Conservation (phyloP, 2,329 filamentous ascomycete species). For the Calonectria fujianensis region DNA sequence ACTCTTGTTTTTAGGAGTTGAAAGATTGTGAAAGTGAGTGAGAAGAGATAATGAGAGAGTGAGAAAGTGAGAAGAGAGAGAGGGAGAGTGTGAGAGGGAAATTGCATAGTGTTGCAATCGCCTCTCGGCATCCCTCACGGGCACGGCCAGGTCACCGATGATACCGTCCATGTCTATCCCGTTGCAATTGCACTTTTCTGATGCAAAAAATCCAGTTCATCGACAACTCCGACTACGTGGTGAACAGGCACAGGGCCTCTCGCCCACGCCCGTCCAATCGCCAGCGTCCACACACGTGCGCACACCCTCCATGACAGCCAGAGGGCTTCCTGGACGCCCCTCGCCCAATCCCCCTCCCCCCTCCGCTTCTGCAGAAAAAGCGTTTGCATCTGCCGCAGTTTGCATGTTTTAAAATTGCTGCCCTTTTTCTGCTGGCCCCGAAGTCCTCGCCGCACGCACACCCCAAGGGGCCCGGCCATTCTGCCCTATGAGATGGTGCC, state of each 20-base stretch:
- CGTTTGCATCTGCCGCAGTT: slow-evolving; percentile 33
- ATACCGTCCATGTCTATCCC: slow-evolving; percentile 14
- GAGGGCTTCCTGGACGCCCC: slow-evolving; percentile 9
- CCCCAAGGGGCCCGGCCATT: neutral
- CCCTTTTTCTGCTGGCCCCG: slow-evolving; percentile 12
- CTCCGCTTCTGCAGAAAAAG: slow-evolving; percentile 27
- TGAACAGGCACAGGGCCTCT: slow-evolving; percentile 35
- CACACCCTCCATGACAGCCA: slow-evolving; percentile 32
- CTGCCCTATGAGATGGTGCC: slow-evolving; percentile 64
- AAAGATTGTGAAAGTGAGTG: neutral
- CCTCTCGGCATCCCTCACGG: slow-evolving; percentile 6
- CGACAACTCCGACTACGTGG: slow-evolving; percentile 35
- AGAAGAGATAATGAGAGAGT: neutral
- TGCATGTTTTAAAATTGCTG: slow-evolving; percentile 13
- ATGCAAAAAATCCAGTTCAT: slow-evolving; percentile 24
- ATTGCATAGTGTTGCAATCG: slow-evolving; percentile 8
- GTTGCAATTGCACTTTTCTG: slow-evolving; percentile 24
- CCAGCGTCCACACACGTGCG: slow-evolving; percentile 23
- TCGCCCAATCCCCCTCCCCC: slow-evolving; percentile 13
- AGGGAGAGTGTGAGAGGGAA: neutral
- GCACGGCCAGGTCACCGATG: slow-evolving; percentile 7
- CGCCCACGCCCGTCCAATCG: slow-evolving; percentile 27
- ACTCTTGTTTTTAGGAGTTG: slow-evolving; percentile 11
- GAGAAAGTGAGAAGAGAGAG: neutral
- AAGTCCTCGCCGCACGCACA: neutral